Conservation (phyloP, 306 rosid genomes). For the Cercis canadensis region DNA sequence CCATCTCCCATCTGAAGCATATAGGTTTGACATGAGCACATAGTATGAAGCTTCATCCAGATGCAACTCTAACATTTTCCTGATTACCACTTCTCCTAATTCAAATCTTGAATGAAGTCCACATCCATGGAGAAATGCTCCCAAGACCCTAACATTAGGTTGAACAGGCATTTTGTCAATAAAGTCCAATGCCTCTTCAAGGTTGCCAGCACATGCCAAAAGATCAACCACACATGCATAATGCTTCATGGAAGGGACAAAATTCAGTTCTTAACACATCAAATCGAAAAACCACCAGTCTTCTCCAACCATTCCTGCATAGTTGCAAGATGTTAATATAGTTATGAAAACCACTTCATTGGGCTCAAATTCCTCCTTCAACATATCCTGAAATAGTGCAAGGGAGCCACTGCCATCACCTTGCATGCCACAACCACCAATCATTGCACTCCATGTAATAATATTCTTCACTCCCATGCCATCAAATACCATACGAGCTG, state of each 20-base stretch:
- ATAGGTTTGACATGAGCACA: constrained; percentile 74
- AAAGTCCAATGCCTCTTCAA: constrained; percentile 72
- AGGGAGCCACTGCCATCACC: constrained; percentile 72
- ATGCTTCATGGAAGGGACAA: constrained; percentile 75
- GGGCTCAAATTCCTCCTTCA: constrained; percentile 59
- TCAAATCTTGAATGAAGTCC: constrained; percentile 83
- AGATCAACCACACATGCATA: constrained; percentile 82
- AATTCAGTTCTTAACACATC: constrained; percentile 57
- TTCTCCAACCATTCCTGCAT: constrained; percentile 75
- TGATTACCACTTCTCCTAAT: constrained; percentile 65
- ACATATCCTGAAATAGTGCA: constrained; percentile 64
- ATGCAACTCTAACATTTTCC: constrained; percentile 69
- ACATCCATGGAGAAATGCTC: constrained; percentile 87
- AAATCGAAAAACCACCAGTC: constrained; percentile 66
- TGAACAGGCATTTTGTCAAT: constrained; percentile 64
- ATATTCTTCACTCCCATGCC: constrained; percentile 68
- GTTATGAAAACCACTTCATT: constrained; percentile 69
- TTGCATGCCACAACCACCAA: constrained; percentile 77
- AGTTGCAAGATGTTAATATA: constrained; percentile 75
- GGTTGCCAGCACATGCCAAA: constrained; percentile 71
- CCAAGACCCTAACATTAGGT: constrained; percentile 68
- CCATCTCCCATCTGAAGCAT: constrained; percentile 91
- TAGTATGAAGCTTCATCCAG: constrained; percentile 72
- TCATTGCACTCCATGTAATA: constrained; percentile 80
- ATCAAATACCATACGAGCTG: constrained; percentile 69